phyloP scores from a whole-genome alignment of 768 basidiomycete genomes.

The Lactarius akahatsu region DNA sequence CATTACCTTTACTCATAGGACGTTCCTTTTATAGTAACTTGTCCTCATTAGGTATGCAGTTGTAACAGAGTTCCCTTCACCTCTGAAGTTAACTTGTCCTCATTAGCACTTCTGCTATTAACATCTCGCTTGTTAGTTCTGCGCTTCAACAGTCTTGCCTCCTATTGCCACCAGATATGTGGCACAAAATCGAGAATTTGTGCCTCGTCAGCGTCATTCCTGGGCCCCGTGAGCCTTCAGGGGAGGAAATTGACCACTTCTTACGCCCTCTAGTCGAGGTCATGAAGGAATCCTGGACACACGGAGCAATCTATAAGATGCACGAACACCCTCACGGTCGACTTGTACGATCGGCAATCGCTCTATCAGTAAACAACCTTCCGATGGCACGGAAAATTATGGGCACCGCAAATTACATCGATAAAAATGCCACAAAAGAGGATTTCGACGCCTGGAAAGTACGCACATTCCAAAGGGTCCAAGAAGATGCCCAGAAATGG shows the following conservation, averaged over 20 bases:
- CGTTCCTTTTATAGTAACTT: too few species aligned
- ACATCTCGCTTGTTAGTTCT: too few species aligned
- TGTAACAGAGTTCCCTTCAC: too few species aligned
- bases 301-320: slow-evolving; percentile 33
- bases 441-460: background rate
- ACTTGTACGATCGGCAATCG: slow-evolving; percentile 1
- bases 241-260: slow-evolving; percentile 39
- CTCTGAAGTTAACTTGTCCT: too few species aligned
- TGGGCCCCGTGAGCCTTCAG: slow-evolving; percentile 40
- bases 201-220: slow-evolving; percentile 44
- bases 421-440: background rate
- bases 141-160: too few species aligned
- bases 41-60: too few species aligned
- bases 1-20: too few species aligned
- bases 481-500: slow-evolving; percentile 28
- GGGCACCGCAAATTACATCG: background rate
- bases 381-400: slow-evolving; percentile 12
- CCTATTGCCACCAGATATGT: slow-evolving; percentile 38
- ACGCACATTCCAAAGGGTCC: slow-evolving; percentile 12
- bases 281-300: slow-evolving; percentile 38
- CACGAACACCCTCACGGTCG: background rate
- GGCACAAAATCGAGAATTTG: slow-evolving; percentile 42
- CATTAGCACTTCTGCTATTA: too few species aligned
- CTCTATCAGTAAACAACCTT: slow-evolving; percentile 8
- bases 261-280: slow-evolving; percentile 41